Evolutionary conservation across 805 yeast genomes (phyloP), one percentile per base, ranked within the genome.

Genomic region (Nakazawaea ernobii): DNA sequence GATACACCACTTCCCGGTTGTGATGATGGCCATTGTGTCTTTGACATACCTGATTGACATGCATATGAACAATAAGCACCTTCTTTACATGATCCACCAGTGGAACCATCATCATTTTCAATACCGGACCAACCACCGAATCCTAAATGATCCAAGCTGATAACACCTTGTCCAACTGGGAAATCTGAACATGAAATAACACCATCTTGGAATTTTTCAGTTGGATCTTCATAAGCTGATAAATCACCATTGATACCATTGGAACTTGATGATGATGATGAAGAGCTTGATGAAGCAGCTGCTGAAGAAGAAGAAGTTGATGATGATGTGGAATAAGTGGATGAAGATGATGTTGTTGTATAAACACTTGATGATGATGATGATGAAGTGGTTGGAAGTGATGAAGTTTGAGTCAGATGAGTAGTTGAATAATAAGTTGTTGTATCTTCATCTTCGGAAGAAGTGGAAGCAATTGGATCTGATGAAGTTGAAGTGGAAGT

Each of bases 61-160:
- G 88, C 87, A 62, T 83, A 83, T 45, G 89, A 83, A 65, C 90
- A 83, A 73, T 82, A 83, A 62, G 71, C 74, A 42, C 86, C 90
- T 52, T 81, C 84, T 53, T 69, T 59, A 71, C 90, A 83, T 17
- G 74, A 64, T 47, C 76, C 75, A 51, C 80, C 76, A 41, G 81
- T 63, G 51, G 74, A 63, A 55, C 78, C 70, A 39, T 66, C 69
- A 41, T 35, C 32, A 51, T 63, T 59, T 70, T 81, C 79, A 61
- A 88, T 74, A 59, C 92, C 89, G 46, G 95, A 76, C 80, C 80
- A 85, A 58, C 96, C 96, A 54, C 94, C 95, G 54, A 80, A 79
- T 35, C 84, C 86, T 43, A 83, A 74, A 74, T 75, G 74, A 70
- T 82, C 84, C 40, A 87, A 70, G 29, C 87, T 67, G 59, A 89